phyloP scores from a whole-genome alignment of 495 filamentous ascomycete genomes.

The Sordaria brevicollis region DNA sequence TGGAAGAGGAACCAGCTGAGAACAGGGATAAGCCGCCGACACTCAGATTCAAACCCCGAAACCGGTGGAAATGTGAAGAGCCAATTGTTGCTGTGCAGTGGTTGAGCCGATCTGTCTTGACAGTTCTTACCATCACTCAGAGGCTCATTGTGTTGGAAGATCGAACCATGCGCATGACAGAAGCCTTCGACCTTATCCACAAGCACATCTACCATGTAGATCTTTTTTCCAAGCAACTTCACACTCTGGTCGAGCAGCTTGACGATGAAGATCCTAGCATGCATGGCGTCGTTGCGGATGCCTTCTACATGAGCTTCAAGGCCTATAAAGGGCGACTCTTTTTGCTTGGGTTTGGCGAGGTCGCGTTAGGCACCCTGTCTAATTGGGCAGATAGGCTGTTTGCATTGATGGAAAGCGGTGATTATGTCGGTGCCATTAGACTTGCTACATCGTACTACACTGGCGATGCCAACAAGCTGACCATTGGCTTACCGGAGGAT shows the following conservation, averaged over 20 bases:
- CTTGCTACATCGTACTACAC: slow-evolving; percentile 87
- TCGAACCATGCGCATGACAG: slow-evolving; percentile 74
- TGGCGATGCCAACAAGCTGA: slow-evolving; percentile 80
- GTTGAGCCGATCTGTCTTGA: slow-evolving; percentile 88
- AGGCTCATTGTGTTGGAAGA: slow-evolving; percentile 89
- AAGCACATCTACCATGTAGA: slow-evolving; percentile 89
- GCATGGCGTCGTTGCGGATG: slow-evolving; percentile 94
- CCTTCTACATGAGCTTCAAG: slow-evolving; percentile 95
- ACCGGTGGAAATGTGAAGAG: slow-evolving; percentile 88
- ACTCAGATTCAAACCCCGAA: slow-evolving; percentile 71
- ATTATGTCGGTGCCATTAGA: slow-evolving; percentile 82
- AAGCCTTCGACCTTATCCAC: slow-evolving; percentile 84
- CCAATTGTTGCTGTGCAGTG: slow-evolving; percentile 95
- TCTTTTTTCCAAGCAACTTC: slow-evolving; percentile 73
- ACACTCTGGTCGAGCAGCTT: slow-evolving; percentile 72
- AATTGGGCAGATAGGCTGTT: slow-evolving; percentile 99
- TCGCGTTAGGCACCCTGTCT: slow-evolving; percentile 79
- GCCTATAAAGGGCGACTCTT: slow-evolving; percentile 92
- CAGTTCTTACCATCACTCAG: slow-evolving; percentile 86
- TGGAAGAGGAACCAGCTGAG: slow-evolving; percentile 62
- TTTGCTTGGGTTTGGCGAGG: slow-evolving; percentile 78
- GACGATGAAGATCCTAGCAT: slow-evolving; percentile 81
- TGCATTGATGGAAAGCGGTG: slow-evolving; percentile 89
- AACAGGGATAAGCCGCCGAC: slow-evolving; percentile 59
- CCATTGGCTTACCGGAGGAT: slow-evolving; percentile 87